Base-by-base conservation (phyloP, 2,329 filamentous ascomycete species). In the Ophiostoma sp. region DNA sequence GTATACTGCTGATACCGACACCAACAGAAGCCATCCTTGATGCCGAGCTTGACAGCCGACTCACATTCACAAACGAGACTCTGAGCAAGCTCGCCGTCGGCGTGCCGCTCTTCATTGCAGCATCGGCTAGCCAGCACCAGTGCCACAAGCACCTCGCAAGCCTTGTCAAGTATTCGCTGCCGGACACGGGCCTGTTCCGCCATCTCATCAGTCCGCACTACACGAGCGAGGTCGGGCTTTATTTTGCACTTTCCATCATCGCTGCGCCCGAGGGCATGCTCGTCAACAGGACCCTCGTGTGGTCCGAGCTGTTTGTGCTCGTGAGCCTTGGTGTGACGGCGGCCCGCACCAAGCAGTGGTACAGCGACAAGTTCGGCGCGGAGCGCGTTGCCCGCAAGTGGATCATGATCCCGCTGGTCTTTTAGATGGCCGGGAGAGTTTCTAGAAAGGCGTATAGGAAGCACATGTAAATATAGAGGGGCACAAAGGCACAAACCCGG, bases 151-250 rank as follows among this genome's bases (percentile, higher is more conserved):
- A 94, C 75, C 84, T 95, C 27, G 87, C 89, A 60, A 85, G 85
- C 54, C 80, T 95, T 72, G 86, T 87, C 77, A 94, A 93, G 77
- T 98, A 99, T 79, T 91, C 90, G 13, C 83, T 98, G 33, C 94
- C 94, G 0, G 81, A 85, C 2, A 85, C 90, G 72, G 89, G 89
- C 2, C 80, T 90, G 71, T 99, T 98, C 79, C 82, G 83, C 64
- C 82, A 84, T 71, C 79, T 96, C 31, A 80, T 97, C 54, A 96
- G 91, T 75, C 93, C 95, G 23, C 95, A 99, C 80, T 99, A 98
- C 79, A 91, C 91, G 3, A 92, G 90, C 76, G 95, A 98, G 80
- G 94, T 92, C 77, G 77, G 90, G 57, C 87, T 97, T 71, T 98
- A 99, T 78, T 77, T 93, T 27, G 85, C 90, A n/a, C 80, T 99